phyloP scores from a whole-genome alignment of 164 flowering plant species.

The Berberis thunbergii region DNA sequence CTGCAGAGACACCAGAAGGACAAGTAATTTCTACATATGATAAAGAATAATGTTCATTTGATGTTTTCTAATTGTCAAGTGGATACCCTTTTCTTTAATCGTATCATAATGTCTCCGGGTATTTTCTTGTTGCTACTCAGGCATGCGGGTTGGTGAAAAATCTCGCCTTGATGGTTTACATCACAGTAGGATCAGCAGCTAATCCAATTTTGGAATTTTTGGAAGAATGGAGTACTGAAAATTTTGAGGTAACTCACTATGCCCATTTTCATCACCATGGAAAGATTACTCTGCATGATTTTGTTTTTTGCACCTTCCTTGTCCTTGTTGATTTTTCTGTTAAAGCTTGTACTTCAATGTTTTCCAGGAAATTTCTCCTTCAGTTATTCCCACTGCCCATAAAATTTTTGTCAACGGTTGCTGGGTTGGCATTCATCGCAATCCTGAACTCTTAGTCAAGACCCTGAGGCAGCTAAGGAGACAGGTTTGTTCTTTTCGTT shows the following conservation, averaged over 20 bases:
- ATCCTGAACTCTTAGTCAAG: slow-evolving; percentile 87
- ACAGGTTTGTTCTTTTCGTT: slow-evolving; percentile 38
- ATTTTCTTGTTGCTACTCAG: slow-evolving; percentile 18
- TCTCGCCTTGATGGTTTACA: slow-evolving; percentile 95
- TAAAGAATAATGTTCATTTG: too few species aligned
- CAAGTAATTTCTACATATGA: slow-evolving; percentile 35
- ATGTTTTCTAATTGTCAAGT: too few species aligned
- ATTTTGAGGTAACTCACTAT: slow-evolving; percentile 61
- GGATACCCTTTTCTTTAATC: too few species aligned
- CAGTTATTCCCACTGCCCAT: slow-evolving; percentile 89
- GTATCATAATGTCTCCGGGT: neutral
- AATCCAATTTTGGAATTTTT: slow-evolving; percentile 87
- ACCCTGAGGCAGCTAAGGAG: slow-evolving; percentile 77
- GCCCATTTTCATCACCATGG: neutral
- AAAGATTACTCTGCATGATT: too few species aligned
- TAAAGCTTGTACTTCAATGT: too few species aligned
- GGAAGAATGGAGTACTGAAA: slow-evolving; percentile 95
- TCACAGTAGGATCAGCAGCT: slow-evolving; percentile 97
- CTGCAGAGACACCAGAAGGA: slow-evolving; percentile 99
- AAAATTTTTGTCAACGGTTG: slow-evolving; percentile 98
- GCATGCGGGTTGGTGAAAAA: slow-evolving; percentile 98
- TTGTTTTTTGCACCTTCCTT: too few species aligned
- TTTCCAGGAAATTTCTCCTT: slow-evolving; percentile 90
- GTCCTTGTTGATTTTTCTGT: too few species aligned
- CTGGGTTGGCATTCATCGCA: slow-evolving; percentile 98